Percentiles rank a stretch among this genome's conserved stretches.
Evolutionary conservation across 257 asterid species (phyloP).

Genomic region (Primulina tabacum): DNA sequence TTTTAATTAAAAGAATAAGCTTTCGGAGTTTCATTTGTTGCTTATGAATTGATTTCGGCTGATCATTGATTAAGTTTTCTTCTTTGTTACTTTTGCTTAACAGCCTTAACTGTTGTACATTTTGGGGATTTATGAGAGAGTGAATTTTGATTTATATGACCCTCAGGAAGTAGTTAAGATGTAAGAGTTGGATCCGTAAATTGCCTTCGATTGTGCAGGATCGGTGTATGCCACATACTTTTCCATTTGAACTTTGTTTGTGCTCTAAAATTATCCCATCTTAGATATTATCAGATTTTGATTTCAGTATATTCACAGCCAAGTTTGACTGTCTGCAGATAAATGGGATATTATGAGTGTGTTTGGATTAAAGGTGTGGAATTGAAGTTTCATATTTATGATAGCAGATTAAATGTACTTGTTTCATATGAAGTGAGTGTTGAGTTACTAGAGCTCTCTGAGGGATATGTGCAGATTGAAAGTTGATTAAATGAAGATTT

Average conservation of each 20-base stretch:
- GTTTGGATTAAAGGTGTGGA: no score
- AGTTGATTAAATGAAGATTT: no score
- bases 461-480: no score
- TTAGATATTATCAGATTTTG: background rate
- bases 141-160: background rate
- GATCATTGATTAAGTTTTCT: background rate
- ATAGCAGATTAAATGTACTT: no score
- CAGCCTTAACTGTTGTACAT: slow-evolving; percentile 16
- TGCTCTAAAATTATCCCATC: background rate
- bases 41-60: slow-evolving; percentile 8
- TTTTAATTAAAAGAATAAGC: background rate
- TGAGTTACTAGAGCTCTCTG: no score
- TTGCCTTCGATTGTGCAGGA: no score
- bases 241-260: background rate
- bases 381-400: no score
- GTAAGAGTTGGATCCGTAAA: background rate
- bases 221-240: background rate
- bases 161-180: background rate
- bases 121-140: background rate
- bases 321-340: no score
- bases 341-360: no score
- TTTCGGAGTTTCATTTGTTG: slow-evolving; percentile 1
- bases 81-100: slow-evolving; percentile 19
- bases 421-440: no score
- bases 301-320: no score